Base-by-base conservation (phyloP, 139 green algal species). In the Chlorella sorokiniana region DNA sequence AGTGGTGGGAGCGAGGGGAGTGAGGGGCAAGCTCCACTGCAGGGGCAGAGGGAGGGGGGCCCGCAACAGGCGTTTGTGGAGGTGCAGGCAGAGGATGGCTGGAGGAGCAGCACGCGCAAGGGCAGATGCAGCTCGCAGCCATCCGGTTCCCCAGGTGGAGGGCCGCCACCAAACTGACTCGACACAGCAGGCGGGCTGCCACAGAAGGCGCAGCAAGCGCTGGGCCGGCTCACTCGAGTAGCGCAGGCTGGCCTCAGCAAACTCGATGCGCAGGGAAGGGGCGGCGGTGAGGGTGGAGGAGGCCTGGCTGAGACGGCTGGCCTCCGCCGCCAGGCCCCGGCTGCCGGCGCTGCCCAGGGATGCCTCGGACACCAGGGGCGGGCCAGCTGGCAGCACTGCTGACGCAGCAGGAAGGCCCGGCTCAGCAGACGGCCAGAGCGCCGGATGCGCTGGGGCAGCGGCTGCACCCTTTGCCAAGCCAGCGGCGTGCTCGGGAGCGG, bases 211-310 rank as follows among this genome's bases (percentile, higher is more conserved):
- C n/a, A n/a, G n/a, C n/a, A n/a, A n/a, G n/a, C n/a, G n/a, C n/a
- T n/a, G n/a, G n/a, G n/a, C n/a, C n/a, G 2, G 29, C 69, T 27
- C 38, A 79, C 73, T 25, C 31, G 63, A 75, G 51, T 83, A 83
- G 35, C 67, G 78, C 51, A 83, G 67, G 78, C 67, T 83, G 65
- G 65, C 65, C 67, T 83, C 78, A 14, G 64, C 69, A 38, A n/a
- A 77, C 51, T 83, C 78, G 16, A 70, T 65, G 23, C 25, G 10
- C 25, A 82, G 44, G 14, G 77, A 81, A 42, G 75, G 75, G 0
- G 75, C 59, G 5, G 31, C 75, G n/a, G 59, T 59, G 3, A 35
- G 18, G 14, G 73, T 52, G 25, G 73, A 42, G 70, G 44, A 69
- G 8, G 54, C 31, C 73, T 35, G 9, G 73, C 73, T 79, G 18